phyloP scores from a whole-genome alignment of 2,329 filamentous ascomycete species.

The Pezicula radicicola region DNA sequence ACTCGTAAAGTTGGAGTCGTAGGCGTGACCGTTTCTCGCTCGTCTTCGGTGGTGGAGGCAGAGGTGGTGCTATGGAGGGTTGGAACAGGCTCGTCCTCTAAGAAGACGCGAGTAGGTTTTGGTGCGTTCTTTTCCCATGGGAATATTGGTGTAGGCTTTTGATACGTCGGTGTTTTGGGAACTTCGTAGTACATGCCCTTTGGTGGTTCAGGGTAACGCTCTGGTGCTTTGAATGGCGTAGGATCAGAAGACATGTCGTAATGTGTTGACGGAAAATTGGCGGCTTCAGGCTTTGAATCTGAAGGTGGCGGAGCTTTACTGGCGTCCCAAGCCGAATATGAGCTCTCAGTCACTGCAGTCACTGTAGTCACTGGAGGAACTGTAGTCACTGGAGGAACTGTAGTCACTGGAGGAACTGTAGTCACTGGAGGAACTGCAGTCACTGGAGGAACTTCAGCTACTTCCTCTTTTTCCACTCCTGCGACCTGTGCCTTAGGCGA shows the following conservation, averaged over 20 bases:
- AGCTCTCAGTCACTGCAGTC: constrained; percentile 4
- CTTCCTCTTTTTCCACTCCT: constrained; percentile 15
- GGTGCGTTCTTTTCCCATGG: constrained; percentile 80
- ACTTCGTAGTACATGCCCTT: constrained; percentile 87
- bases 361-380: constrained; percentile 17
- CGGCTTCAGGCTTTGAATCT: constrained; percentile 78
- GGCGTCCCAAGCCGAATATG: constrained; percentile 36
- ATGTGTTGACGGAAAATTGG: constrained; percentile 73
- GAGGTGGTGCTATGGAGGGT: constrained; percentile 32
- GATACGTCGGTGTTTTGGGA: constrained; percentile 58
- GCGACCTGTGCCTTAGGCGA: constrained; percentile 12
- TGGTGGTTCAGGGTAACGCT: constrained; percentile 77
- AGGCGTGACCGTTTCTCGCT: constrained; percentile 41
- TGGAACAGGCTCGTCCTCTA: constrained; percentile 43
- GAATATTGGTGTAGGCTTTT: constrained; percentile 70
- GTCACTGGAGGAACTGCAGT: not conserved
- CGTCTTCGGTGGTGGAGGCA: constrained; percentile 32
- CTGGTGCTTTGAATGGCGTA: constrained; percentile 72
- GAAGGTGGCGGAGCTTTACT: constrained; percentile 51
- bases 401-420: too few species aligned
- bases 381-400: constrained; percentile 19
- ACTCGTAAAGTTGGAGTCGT: constrained; percentile 44
- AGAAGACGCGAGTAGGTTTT: constrained; percentile 63
- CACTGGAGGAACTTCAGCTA: constrained; percentile 25
- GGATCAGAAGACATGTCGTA: constrained; percentile 83